These are phyloP conservation scores for Pyracantha coccinea DNA, from an alignment of 331 rosid genomes.

Conservation along the genomic window DNA sequence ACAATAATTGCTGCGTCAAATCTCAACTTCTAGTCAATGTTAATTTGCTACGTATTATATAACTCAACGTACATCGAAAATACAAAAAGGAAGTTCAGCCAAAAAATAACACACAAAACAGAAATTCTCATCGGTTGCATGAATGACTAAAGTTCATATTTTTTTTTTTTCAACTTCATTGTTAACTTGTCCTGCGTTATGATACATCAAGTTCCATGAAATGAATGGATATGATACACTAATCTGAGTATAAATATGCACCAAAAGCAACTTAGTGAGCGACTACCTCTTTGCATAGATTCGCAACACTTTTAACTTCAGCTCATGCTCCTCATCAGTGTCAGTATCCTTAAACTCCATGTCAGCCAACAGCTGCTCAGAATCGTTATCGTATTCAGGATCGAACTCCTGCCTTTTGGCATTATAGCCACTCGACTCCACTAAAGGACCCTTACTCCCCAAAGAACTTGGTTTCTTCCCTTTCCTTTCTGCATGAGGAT, in stretches of 20 bases:
- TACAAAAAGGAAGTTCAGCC: neutral
- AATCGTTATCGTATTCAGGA: slow-evolving; percentile 93
- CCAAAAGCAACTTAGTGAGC: slow-evolving; percentile 2
- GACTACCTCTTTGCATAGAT: slow-evolving; percentile 70
- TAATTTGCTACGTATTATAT: neutral
- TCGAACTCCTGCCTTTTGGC: slow-evolving; percentile 83
- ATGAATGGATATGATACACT: neutral
- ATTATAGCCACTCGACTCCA: slow-evolving; percentile 86
- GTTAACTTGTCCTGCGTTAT: neutral
- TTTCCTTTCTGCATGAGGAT: slow-evolving; percentile 60
- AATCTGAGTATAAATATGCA: neutral
- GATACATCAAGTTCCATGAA: neutral
- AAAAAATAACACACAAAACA: neutral
- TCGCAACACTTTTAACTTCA: slow-evolving; percentile 69
- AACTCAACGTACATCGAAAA: neutral
- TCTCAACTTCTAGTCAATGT: neutral
- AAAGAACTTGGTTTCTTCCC: slow-evolving; percentile 57
- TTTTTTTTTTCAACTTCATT: neutral
- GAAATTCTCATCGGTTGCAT: neutral
- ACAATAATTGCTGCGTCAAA: neutral
- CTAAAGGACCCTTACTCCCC: slow-evolving; percentile 68
- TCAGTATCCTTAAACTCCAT: slow-evolving; percentile 96
- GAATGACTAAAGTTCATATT: neutral
- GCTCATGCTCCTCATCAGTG: slow-evolving; percentile 76
- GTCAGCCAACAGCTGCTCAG: slow-evolving; percentile 85